phyloP scores from a whole-genome alignment of 106 monocot genomes.

The Ottelia alismoides region DNA sequence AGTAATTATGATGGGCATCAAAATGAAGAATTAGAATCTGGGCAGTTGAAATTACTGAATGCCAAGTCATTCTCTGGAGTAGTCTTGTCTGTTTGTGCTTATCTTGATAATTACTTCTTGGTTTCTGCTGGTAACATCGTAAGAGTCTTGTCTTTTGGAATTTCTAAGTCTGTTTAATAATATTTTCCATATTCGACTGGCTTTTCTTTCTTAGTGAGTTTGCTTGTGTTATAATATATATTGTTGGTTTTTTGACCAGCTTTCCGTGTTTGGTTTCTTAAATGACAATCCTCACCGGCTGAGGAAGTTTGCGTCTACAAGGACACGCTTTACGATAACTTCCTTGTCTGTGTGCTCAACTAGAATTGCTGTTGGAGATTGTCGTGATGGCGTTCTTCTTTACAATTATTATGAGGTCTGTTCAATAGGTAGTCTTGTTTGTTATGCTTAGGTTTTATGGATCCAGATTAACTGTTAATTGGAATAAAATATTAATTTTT shows the following conservation, averaged over 20 bases:
- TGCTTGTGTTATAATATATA: not conserved
- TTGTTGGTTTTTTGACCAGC: conserved; percentile 29
- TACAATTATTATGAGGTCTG: conserved; percentile 76
- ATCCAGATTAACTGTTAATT: too few species aligned
- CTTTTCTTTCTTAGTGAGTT: not conserved
- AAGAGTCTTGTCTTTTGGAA: conserved; percentile 34
- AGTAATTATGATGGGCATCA: conserved; percentile 28
- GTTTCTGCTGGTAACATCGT: conserved; percentile 88
- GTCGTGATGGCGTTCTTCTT: conserved; percentile 95
- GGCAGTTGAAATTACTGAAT: conserved; percentile 25
- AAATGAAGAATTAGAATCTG: conserved; percentile 32
- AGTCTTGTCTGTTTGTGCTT: conserved; percentile 64
- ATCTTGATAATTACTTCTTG: conserved; percentile 64
- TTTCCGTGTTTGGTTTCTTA: conserved; percentile 62
- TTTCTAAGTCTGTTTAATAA: not conserved
- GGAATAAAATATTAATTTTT: too few species aligned
- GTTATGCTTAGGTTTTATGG: too few species aligned
- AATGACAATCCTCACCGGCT: conserved; percentile 56
- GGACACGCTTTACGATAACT: conserved; percentile 87
- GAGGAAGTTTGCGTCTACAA: conserved; percentile 42
- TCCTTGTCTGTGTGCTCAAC: conserved; percentile 45
- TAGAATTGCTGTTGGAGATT: conserved; percentile 94
- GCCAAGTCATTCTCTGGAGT: conserved; percentile 43
- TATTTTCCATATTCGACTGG: not conserved
- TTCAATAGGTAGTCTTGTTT: not conserved